phyloP scores from a whole-genome alignment of 345 rosid species.

The Arabidopsis arenosa region DNA sequence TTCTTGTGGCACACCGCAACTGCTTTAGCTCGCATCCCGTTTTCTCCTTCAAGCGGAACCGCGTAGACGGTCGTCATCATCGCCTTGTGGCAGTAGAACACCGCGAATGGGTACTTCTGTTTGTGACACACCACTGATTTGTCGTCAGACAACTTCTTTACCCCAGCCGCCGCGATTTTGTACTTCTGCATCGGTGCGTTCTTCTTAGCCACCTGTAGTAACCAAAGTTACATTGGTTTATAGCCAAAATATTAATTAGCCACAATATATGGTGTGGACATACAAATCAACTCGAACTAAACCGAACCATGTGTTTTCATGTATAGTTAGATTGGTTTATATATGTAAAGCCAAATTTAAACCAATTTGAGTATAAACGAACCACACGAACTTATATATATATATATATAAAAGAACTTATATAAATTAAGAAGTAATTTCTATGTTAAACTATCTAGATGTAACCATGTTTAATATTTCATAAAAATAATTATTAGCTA shows the following conservation, averaged over 20 bases:
- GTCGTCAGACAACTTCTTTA: constrained; percentile 50
- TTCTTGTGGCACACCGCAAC: constrained; percentile 84
- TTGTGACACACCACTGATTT: constrained; percentile 82
- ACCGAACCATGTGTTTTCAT: constrained; percentile 2
- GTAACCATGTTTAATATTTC: background rate
- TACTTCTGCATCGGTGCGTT: constrained; percentile 56
- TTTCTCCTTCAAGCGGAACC: constrained; percentile 66
- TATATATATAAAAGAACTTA: no score
- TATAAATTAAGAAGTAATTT: no score
- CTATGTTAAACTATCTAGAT: background rate
- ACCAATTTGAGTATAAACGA: background rate
- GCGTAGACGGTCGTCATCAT: constrained; percentile 56
- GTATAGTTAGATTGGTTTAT: background rate
- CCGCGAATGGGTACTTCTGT: constrained; percentile 74
- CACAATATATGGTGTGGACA: background rate
- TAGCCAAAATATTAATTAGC: constrained; percentile 6
- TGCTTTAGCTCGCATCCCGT: constrained; percentile 68
- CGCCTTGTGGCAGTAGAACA: constrained; percentile 81
- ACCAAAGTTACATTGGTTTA: constrained; percentile 4
- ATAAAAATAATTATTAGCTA: background rate
- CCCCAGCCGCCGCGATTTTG: constrained; percentile 48
- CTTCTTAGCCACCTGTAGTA: constrained; percentile 37
- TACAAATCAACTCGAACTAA: background rate
- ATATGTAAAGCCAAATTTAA: background rate
- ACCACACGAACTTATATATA: background rate